Conservation (phyloP, 352 stramenopile genomes). For the Pythium angustatum region DNA sequence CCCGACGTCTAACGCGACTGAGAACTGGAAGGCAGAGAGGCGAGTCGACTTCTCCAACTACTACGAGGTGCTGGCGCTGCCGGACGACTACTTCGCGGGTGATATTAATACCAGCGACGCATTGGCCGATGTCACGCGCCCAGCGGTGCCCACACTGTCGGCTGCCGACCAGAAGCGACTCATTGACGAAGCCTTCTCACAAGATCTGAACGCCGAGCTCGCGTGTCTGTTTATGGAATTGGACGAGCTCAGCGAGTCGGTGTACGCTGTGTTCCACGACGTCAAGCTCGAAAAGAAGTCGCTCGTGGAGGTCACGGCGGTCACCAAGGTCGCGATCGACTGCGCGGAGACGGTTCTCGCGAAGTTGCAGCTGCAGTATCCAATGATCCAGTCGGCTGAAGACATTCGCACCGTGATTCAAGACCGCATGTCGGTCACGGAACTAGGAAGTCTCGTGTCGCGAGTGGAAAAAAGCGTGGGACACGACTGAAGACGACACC, state of each 20-base stretch:
- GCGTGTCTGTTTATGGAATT: constrained; percentile 36
- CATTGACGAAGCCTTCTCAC: neutral
- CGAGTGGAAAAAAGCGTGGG: no score
- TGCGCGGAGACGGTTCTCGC: constrained; percentile 22
- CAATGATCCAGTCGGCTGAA: constrained; percentile 5
- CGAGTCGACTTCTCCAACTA: constrained; percentile 11
- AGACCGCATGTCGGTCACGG: no score
- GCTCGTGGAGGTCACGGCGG: constrained; percentile 36
- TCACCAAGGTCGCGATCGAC: constrained; percentile 32
- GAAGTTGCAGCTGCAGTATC: constrained; percentile 28
- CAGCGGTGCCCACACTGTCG: neutral
- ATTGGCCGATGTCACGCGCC: neutral
- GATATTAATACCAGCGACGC: neutral
- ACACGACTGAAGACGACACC: neutral
- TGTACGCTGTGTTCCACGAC: constrained; percentile 32
- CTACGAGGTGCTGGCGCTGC: constrained; percentile 14
- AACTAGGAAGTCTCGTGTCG: no score
- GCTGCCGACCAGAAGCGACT: neutral
- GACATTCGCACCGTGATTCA: constrained; percentile 14
- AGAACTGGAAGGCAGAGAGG: no score
- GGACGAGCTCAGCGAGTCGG: constrained; percentile 21
- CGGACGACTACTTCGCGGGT: constrained; percentile 1
- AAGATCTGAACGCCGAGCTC: constrained; percentile 30
- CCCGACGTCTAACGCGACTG: neutral
- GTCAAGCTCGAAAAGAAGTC: constrained; percentile 38